Percentiles rank a stretch among this genome's conserved stretches.
These are phyloP conservation scores for Fomitopsis pinicola DNA, from an alignment of 1,284 basidiomycete genomes.

Conservation along the genomic window DNA sequence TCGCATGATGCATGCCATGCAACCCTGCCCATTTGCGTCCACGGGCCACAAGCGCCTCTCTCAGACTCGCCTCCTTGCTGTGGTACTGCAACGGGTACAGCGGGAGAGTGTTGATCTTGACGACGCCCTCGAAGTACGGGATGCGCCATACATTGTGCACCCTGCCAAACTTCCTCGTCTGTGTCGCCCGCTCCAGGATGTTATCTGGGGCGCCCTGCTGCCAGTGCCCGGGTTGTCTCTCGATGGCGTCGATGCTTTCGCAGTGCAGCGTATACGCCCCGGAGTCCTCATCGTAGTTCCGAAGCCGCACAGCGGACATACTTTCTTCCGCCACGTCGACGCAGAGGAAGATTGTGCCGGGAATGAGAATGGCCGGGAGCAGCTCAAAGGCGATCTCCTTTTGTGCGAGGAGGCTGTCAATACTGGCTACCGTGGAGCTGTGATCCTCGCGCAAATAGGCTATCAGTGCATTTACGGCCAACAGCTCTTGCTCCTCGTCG, in stretches of 20 bases:
- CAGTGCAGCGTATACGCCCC: background rate
- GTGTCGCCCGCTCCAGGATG: slow-evolving; percentile 6
- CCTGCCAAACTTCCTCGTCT: background rate
- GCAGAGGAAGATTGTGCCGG: slow-evolving; percentile 42
- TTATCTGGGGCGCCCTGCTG: slow-evolving; percentile 29
- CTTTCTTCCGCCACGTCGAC: slow-evolving; percentile 34
- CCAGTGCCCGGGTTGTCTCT: slow-evolving; percentile 14
- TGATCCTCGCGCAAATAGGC: slow-evolving; percentile 45
- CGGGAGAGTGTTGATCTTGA: slow-evolving; percentile 44
- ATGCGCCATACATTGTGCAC: too few relatives aligned
- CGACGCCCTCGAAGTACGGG: background rate
- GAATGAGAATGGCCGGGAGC: slow-evolving; percentile 49
- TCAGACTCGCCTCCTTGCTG: slow-evolving; percentile 32
- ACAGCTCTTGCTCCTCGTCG: slow-evolving; percentile 33
- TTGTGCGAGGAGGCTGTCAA: slow-evolving; percentile 43
- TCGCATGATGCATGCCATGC: slow-evolving; percentile 49
- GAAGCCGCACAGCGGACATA: background rate
- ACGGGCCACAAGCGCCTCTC: slow-evolving; percentile 34
- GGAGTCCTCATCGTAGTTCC: background rate
- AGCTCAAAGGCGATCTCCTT: slow-evolving; percentile 53
- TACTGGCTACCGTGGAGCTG: slow-evolving; percentile 37
- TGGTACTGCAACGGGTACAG: slow-evolving; percentile 50
- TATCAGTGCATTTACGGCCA: slow-evolving; percentile 41
- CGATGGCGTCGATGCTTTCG: slow-evolving; percentile 16
- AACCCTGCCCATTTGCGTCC: slow-evolving; percentile 49